Evolutionary conservation across 345 rosid species (phyloP), one percentile per base, ranked within the genome.

Genomic region (Carallia pectinifolia): DNA sequence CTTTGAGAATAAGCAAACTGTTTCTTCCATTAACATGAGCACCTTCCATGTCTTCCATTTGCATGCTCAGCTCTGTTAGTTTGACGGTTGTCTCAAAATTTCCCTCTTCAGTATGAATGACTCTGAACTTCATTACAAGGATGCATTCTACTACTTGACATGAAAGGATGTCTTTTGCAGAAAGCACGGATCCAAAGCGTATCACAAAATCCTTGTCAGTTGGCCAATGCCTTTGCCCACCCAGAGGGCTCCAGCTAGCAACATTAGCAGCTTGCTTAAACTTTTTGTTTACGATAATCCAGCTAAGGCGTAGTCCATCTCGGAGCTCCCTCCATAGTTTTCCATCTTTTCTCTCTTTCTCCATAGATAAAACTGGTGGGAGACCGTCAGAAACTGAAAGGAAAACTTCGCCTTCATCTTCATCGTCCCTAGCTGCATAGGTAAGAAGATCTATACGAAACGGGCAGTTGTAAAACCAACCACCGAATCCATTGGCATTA

Each of bases 191-290:
- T 53, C 95, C 95, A 63, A 87, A 89, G 33, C 90, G 83, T 31
- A 87, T 76, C 27, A 89, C 83, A 40, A 89, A 89, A 77, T 89
- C 95, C 79, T 81, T 85, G 74, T 87, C 91, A 1, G 90, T 89
- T 0, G 95, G 95, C 91, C 91, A 89, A 70, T 87, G 95, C 76
- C 95, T 84, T 65, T 89, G 95, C 58, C 95, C 95, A 5, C 90
- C 87, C 19, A 87, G 91, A 54, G 95, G 84, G 55, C 88, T 84
- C 95, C 91, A 89, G 83, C 95, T 89, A 3, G 91, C 80, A 40
- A 89, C 81, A 76, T 89, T 87, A n/a, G 87, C 95, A 31, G 91
- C 91, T 74, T 84, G 88, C 75, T 87, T 84, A 31, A 76, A 58
- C 73, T 83, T 89, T 70, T 71, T 77, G 79, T 89, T 89, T 33